Percentiles rank a stretch among this genome's conserved stretches.
These are phyloP conservation scores for Isabelozyma rhagii DNA, from an alignment of 805 yeast genomes.

Conservation along the genomic window DNA sequence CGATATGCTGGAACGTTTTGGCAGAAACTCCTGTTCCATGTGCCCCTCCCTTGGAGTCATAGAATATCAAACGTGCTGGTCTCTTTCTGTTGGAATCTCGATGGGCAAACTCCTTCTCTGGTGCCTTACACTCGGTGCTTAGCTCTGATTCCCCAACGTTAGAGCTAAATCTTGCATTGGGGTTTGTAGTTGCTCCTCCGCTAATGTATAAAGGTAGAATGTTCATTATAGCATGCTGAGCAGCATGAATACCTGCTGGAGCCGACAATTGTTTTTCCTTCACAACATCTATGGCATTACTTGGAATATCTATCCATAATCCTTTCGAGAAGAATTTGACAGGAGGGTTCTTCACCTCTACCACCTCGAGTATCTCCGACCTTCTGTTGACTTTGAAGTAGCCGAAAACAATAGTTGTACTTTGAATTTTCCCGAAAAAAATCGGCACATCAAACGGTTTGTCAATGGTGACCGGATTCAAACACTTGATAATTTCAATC, in stretches of 20 bases:
- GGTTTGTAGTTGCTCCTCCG: constrained; percentile 55
- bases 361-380: constrained; percentile 83
- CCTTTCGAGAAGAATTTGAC: constrained; percentile 69
- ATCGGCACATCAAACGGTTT: constrained; percentile 48
- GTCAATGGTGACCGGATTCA: constrained; percentile 37
- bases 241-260: constrained; percentile 96
- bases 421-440: constrained; percentile 70
- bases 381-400: constrained; percentile 80
- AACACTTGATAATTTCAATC: constrained; percentile 60
- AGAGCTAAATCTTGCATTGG: constrained; percentile 27
- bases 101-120: constrained; percentile 89
- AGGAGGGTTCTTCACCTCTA: constrained; percentile 90
- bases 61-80: constrained; percentile 83
- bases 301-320: constrained; percentile 87
- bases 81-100: constrained; percentile 68
- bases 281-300: constrained; percentile 56
- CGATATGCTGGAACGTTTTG: constrained; percentile 77
- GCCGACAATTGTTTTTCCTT: constrained; percentile 56
- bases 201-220: constrained; percentile 70
- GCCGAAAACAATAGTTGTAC: constrained; percentile 83
- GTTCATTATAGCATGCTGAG: constrained; percentile 85
- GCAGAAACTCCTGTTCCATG: constrained; percentile 77
- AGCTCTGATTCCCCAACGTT: constrained; percentile 53
- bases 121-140: constrained; percentile 93
- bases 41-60: constrained; percentile 79